Evolutionary conservation across 495 filamentous ascomycete species (phyloP), one percentile per base, ranked within the genome.

Genomic region (Viridothelium virens): DNA sequence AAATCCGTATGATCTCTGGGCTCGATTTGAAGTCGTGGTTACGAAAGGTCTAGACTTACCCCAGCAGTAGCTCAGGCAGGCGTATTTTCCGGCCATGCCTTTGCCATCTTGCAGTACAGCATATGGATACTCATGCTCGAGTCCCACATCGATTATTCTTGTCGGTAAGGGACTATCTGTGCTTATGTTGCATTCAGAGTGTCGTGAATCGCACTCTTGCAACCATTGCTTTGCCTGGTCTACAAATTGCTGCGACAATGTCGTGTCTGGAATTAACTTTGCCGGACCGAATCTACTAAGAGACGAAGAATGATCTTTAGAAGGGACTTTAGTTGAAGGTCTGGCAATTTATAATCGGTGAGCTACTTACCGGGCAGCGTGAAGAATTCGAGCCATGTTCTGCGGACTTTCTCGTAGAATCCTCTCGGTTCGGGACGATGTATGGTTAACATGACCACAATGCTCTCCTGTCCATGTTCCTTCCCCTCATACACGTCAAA

Each of bases 31-130:
- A 18, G 41, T 34, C 33, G 41, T 65, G 4, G 63, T 65, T 38
- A 56, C 18, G 1, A 65, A 38, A 46, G 63, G 63, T 9, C 31
- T 31, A 34, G 31, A 38, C 1, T 33, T 50, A 6, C 63, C 63
- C 63, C 63, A 65, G n/a, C 39, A 53, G 38, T 53, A 50, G 33
- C 63, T 65, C 36, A 65, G 31, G 39, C 44, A 46, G 4, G 44
- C 41, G 34, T 65, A 65, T 39, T 41, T 44, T 1, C 62, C 38
- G 18, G 38, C 12, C 38, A 44, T 39, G n/a, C 62, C 38, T 46
- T 63, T 12, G 9, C 14, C 44, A 1, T 63, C 62, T 25, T 1
- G 38, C 11, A 63, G 38, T 41, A 25, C 5, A 25, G 18, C 48
- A 25, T 14, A 14, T 14, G 48, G 16, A 1, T 18, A 1, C 48